phyloP scores from a whole-genome alignment of 805 yeast genomes.

The Hanseniaspora lachancei region DNA sequence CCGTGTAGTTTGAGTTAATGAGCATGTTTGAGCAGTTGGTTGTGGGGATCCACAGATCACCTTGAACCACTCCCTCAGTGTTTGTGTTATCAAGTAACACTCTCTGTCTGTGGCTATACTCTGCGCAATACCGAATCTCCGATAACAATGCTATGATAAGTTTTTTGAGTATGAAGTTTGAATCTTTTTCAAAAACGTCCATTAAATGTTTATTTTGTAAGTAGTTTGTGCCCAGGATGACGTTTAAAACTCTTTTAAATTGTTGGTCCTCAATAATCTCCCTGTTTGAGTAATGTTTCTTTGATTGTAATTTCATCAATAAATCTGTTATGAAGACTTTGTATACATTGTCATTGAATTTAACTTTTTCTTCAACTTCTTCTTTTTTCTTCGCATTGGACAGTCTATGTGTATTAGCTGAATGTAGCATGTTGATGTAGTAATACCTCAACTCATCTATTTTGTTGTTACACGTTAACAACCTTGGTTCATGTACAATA shows the following conservation, averaged over 20 bases:
- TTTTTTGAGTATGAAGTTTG: neutral
- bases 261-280: no score
- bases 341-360: no score
- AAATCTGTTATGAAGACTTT: no score
- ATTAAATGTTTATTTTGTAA: neutral
- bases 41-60: neutral
- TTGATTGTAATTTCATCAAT: no score
- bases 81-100: neutral
- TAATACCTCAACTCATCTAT: neutral
- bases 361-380: no score
- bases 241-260: no score
- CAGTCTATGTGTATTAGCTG: no score
- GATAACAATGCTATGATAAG: neutral
- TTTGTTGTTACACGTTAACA: neutral
- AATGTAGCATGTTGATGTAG: neutral
- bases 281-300: no score
- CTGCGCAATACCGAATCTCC: neutral
- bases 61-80: neutral
- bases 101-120: neutral
- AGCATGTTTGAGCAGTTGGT: neutral
- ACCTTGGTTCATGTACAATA: neutral
- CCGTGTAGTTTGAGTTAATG: neutral
- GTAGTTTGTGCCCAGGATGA: no score
- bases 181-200: neutral
- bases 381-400: no score